Conservation (phyloP, 2,329 filamentous ascomycete genomes). For the Coleophoma eucalyptorum region DNA sequence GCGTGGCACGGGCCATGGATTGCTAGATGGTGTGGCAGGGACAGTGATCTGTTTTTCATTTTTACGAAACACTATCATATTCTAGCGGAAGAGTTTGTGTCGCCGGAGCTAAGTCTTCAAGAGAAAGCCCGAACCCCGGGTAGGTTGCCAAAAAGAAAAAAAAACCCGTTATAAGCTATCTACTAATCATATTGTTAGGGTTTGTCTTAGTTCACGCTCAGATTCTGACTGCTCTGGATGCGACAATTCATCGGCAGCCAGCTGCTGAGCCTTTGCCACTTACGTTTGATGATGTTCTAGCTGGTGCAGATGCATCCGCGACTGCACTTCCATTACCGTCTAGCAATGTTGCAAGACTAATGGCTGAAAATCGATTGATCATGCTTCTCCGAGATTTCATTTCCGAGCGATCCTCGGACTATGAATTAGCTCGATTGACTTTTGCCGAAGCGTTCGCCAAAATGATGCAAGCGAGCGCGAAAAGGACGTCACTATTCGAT, state of each 20-base stretch:
- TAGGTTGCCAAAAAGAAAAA: conserved; percentile 6
- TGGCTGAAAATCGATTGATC: conserved; percentile 69
- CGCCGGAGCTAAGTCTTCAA: conserved; percentile 43
- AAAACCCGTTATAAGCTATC: conserved; percentile 9
- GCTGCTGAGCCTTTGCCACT: conserved; percentile 44
- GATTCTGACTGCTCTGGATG: conserved; percentile 60
- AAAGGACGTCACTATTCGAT: conserved; percentile 63
- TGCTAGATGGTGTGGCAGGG: conserved; percentile 68
- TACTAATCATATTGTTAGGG: conserved; percentile 29
- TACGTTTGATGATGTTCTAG: conserved; percentile 62
- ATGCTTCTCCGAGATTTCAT: conserved; percentile 68
- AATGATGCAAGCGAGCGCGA: conserved; percentile 57
- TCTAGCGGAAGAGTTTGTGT: conserved; percentile 55
- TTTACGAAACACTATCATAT: conserved; percentile 70
- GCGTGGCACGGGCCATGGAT: conserved; percentile 67
- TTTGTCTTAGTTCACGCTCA: conserved; percentile 67
- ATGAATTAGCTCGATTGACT: conserved; percentile 47
- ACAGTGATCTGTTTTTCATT: conserved; percentile 71
- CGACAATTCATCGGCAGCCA: conserved; percentile 61
- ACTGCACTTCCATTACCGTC: conserved; percentile 52
- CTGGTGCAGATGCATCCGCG: conserved; percentile 55
- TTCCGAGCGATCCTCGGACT: conserved; percentile 53
- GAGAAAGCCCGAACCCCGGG: conserved; percentile 56
- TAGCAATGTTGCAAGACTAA: conserved; percentile 56
- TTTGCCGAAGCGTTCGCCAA: conserved; percentile 61